Conservation (phyloP, 768 basidiomycete genomes). For the Suillus lakei region DNA sequence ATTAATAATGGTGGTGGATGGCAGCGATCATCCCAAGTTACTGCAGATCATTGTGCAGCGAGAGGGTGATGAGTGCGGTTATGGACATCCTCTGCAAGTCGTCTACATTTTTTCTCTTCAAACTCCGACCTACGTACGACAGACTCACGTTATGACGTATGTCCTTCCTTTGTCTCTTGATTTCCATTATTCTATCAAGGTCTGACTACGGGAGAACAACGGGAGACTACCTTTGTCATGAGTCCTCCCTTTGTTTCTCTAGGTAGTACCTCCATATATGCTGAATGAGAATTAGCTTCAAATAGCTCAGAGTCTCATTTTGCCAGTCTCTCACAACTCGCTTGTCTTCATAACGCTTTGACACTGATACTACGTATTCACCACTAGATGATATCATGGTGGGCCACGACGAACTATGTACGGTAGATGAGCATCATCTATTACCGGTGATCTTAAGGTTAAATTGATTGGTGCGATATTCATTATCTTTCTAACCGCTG, state of each 20-base stretch:
- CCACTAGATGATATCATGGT: not conserved
- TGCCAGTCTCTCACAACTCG: not conserved
- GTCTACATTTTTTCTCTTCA: too few species aligned
- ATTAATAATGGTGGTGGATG: too few species aligned
- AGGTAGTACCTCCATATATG: not conserved
- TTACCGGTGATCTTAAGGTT: not conserved
- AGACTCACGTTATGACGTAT: too few species aligned
- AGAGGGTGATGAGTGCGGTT: too few species aligned
- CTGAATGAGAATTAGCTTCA: not conserved
- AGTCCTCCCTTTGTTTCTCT: not conserved
- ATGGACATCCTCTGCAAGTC: too few species aligned
- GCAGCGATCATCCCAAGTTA: too few species aligned
- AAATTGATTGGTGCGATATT: not conserved
- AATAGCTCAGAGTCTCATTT: not conserved
- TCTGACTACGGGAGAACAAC: not conserved
- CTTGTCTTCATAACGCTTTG: not conserved
- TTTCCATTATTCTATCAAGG: not conserved
- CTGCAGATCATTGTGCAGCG: too few species aligned
- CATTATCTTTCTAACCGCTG: not conserved
- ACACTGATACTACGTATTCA: not conserved
- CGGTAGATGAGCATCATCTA: not conserved
- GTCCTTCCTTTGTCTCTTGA: not conserved
- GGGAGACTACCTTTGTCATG: not conserved
- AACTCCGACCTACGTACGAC: not conserved
- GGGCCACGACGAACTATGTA: not conserved